Conservation (phyloP, 768 basidiomycete species). For the Grammothele lineata region DNA sequence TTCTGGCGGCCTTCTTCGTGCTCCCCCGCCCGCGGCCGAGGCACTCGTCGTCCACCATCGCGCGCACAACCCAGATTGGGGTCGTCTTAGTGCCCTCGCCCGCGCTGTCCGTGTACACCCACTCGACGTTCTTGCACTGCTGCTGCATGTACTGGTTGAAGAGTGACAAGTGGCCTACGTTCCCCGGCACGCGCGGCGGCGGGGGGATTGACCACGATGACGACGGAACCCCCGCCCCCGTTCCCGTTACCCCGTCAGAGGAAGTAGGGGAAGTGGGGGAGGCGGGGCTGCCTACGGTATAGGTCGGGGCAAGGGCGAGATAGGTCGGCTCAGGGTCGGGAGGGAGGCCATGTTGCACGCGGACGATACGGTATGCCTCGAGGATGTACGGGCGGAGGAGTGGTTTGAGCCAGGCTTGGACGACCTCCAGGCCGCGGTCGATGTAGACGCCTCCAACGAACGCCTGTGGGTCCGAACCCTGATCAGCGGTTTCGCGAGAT, state of each 20-base stretch:
- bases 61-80: slow-evolving; percentile 70
- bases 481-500: too few species aligned
- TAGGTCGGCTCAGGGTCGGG: slow-evolving; percentile 31
- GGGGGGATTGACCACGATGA: slow-evolving; percentile 16
- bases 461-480: slow-evolving; percentile 41
- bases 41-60: slow-evolving; percentile 55
- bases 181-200: slow-evolving; percentile 26
- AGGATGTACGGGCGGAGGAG: slow-evolving; percentile 62
- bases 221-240: too few species aligned
- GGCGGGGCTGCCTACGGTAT: slow-evolving; percentile 13
- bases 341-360: slow-evolving; percentile 63
- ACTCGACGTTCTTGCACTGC: slow-evolving; percentile 54
- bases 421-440: slow-evolving; percentile 59
- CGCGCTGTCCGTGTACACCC: slow-evolving; percentile 56
- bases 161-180: slow-evolving; percentile 64
- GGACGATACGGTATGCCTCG: slow-evolving; percentile 60
- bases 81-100: slow-evolving; percentile 55
- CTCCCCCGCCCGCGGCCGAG: slow-evolving; percentile 62
- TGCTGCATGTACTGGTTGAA: slow-evolving; percentile 79
- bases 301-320: slow-evolving; percentile 10
- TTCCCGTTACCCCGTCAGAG: slow-evolving; percentile 10
- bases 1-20: slow-evolving; percentile 76
- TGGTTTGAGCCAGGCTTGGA: slow-evolving; percentile 53
- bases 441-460: slow-evolving; percentile 76
- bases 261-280: slow-evolving; percentile 1